These are phyloP conservation scores for Aspergillus heteromorphus DNA, from an alignment of 495 filamentous ascomycete genomes.

Conservation along the genomic window DNA sequence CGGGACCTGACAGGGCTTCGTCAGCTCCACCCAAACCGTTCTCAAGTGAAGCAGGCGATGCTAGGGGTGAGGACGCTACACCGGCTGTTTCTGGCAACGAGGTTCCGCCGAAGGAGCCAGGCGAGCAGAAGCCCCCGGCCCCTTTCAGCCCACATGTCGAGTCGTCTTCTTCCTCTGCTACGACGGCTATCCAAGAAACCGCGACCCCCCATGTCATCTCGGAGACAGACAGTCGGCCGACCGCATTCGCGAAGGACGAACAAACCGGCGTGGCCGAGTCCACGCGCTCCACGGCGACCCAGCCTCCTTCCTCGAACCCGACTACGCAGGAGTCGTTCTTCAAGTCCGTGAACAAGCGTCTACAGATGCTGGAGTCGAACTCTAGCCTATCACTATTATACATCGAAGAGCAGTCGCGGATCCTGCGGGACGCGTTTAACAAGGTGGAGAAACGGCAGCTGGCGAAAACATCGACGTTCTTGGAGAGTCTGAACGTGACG, in stretches of 20 bases:
- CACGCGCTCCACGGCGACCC: constrained; percentile 46
- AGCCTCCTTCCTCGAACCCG: constrained; percentile 60
- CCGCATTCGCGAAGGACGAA: constrained; percentile 25
- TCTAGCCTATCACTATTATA: constrained; percentile 90
- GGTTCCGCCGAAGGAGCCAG: constrained; percentile 10
- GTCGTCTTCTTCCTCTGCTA: constrained; percentile 19
- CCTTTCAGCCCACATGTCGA: constrained; percentile 3
- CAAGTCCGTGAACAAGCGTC: constrained; percentile 89
- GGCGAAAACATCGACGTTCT: constrained; percentile 71
- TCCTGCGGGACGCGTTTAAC: constrained; percentile 83
- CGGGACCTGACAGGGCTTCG: constrained; percentile 5
- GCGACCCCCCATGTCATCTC: constrained; percentile 20
- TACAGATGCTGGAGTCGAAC: constrained; percentile 86
- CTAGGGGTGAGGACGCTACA: neutral
- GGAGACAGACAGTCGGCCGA: constrained; percentile 21
- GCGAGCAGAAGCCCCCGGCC: constrained; percentile 19
- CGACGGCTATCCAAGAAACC: constrained; percentile 17
- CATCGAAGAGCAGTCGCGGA: constrained; percentile 91
- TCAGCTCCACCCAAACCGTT: constrained; percentile 4
- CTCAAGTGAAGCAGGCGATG: constrained; percentile 3
- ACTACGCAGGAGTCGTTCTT: constrained; percentile 96
- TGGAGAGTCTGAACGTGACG: constrained; percentile 78
- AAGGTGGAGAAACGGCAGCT: constrained; percentile 88
- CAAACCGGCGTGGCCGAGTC: constrained; percentile 26
- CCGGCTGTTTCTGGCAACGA: neutral